Base-by-base conservation (phyloP, 257 asterid genomes). In the Nicotiana attenuata region DNA sequence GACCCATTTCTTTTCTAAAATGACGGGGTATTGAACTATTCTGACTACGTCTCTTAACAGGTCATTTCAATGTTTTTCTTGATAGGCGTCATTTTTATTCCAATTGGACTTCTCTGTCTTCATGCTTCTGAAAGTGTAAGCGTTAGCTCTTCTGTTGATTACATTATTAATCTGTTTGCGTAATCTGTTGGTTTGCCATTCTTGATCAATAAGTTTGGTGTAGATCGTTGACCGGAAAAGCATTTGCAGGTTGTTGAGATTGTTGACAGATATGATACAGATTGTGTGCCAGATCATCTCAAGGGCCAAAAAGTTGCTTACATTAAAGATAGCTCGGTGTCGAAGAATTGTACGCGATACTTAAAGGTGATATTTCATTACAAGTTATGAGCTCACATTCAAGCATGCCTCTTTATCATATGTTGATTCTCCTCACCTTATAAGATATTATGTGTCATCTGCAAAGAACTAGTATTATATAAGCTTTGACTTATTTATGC, bases 101-200 rank as follows among this genome's bases (percentile, higher is more conserved):
- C 94, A 7, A 65, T 87, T 77, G 97, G 97, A 86, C 82, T 93
- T 11, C 82, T 87, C 84, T 89, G 87, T 66, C 96, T 91, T 59
- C 91, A 88, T 77, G 92, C 92, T 83, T 93, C 96, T 63, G 90
- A 86, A 63, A 91, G 88, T 79, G 97, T 93, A 91, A 85, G 64
- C 80, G 64, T 68, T 81, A 67, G 38, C 76, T 63, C 59, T 76
- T 47, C 63, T 82, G 55, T 24, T 45, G 52, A 22, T 60, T 81
- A 17, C 52, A 10, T 66, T 38, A 24, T 28, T 28, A 28, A 28
- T 28, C 29, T 28, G 24, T 81, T 31, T 29, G 20, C 57, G 38
- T 16, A 50, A n/a, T 82, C 65, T 78, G 76, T 71, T 83, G 55
- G 9, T 78, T 29, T 55, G 31, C 75, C 77, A 38, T 50, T 56